Evolutionary conservation across 345 rosid species (phyloP).

Genomic region (Hibiscus tridactylites): DNA sequence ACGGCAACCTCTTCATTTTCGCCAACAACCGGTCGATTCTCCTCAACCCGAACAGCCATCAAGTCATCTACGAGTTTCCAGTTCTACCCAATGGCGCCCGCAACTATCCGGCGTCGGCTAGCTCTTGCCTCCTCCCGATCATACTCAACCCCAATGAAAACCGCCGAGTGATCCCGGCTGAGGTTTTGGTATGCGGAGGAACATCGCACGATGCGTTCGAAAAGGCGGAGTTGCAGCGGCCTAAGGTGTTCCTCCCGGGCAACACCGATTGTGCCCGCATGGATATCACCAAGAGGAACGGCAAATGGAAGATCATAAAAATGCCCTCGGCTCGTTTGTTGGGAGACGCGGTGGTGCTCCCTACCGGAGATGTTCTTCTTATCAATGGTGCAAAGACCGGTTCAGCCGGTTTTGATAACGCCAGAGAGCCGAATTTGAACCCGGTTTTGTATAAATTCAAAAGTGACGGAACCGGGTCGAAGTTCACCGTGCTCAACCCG

Average conservation of each 20-base stretch:
- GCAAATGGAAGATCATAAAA: conserved; percentile 46
- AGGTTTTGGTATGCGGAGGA: conserved; percentile 61
- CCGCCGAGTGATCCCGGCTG: conserved; percentile 22
- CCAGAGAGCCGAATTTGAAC: conserved; percentile 50
- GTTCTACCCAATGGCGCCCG: conserved; percentile 65
- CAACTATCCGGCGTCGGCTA: conserved; percentile 66
- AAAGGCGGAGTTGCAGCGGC: conserved; percentile 24
- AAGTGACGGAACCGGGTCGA: conserved; percentile 4
- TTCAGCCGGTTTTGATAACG: conserved; percentile 58
- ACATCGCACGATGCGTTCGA: conserved; percentile 34
- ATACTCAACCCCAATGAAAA: conserved; percentile 21
- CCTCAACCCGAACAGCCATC: conserved; percentile 37
- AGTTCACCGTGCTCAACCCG: conserved; percentile 35
- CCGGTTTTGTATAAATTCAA: conserved; percentile 43
- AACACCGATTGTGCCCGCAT: conserved; percentile 11
- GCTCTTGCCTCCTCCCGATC: conserved; percentile 60
- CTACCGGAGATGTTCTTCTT: conserved; percentile 59
- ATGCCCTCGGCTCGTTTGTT: conserved; percentile 70
- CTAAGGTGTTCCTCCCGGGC: conserved; percentile 27
- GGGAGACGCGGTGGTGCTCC: conserved; percentile 71
- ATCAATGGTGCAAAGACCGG: conserved; percentile 71
- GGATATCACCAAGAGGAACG: conserved; percentile 30
- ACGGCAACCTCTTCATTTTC: conserved; percentile 63
- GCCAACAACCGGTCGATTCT: conserved; percentile 72
- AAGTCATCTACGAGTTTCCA: conserved; percentile 52